Percentiles rank a stretch among this genome's conserved stretches.
Conservation (phyloP, 192 early-diverging fungal species). For the Coemansia sp. region DNA sequence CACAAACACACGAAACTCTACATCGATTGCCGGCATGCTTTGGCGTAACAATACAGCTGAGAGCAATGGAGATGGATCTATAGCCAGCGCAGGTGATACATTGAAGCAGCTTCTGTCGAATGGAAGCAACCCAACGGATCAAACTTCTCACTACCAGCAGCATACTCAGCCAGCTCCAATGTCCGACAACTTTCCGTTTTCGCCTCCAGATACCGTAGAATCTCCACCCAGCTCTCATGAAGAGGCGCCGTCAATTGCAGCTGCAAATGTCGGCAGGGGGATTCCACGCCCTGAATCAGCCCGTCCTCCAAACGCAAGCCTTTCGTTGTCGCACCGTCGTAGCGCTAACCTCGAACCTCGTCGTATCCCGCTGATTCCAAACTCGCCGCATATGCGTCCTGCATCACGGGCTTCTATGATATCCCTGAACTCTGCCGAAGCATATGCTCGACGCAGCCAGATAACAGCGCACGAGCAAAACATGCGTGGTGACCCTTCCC, state of each 20-base stretch:
- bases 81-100: slow-evolving; percentile 43
- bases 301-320: not conserved
- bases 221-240: slow-evolving; percentile 17
- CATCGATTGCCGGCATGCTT: slow-evolving; percentile 32
- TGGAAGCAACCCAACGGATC: slow-evolving; percentile 35
- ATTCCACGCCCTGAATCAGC: slow-evolving; percentile 6
- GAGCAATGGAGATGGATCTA: slow-evolving; percentile 14
- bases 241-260: not conserved
- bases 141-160: not conserved
- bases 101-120: slow-evolving; percentile 33
- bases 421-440: slow-evolving; percentile 8
- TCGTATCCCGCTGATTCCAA: slow-evolving; percentile 33
- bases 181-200: slow-evolving; percentile 17
- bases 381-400: slow-evolving; percentile 27
- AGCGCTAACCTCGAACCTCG: slow-evolving; percentile 24
- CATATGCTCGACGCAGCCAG: slow-evolving; percentile 9
- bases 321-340: slow-evolving; percentile 14
- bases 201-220: slow-evolving; percentile 32
- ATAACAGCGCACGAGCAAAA: not conserved
- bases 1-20: slow-evolving; percentile 8
- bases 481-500: not conserved
- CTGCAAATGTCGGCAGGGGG: not conserved
- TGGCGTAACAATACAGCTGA: slow-evolving; percentile 21
- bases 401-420: slow-evolving; percentile 29
- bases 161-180: not conserved